Conservation (phyloP, 345 rosid genomes). For the Hevea brasiliensis region DNA sequence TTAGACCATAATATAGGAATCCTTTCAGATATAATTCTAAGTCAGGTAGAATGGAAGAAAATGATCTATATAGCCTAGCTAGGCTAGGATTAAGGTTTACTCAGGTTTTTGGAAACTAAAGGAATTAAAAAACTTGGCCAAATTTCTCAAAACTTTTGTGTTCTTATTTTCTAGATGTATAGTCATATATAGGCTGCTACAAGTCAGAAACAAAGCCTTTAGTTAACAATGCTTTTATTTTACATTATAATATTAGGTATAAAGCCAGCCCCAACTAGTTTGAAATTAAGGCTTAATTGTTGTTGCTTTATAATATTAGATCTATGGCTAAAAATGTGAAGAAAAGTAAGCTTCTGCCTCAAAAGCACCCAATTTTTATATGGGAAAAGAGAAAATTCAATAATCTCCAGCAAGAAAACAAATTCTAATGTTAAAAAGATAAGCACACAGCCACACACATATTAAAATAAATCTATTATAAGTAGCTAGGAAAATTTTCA, state of each 20-base stretch:
- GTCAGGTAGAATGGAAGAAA: no score
- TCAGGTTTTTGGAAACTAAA: background rate
- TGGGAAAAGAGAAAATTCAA: background rate
- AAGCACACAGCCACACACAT: background rate
- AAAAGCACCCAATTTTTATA: background rate
- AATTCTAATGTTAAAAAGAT: background rate
- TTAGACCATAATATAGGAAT: no score
- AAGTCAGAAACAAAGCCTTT: background rate
- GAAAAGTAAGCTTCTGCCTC: slow-evolving; percentile 1
- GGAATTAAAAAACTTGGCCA: background rate
- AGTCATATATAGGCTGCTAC: background rate
- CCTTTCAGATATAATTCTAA: background rate
- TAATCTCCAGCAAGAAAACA: background rate
- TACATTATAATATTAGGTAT: no score
- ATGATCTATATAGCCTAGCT: no score
- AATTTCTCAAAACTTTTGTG: background rate
- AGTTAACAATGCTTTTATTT: background rate
- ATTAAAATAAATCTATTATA: background rate
- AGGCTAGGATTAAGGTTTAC: no score
- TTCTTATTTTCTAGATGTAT: background rate
- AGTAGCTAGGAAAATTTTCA: background rate
- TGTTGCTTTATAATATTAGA: no score
- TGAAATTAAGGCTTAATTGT: no score
- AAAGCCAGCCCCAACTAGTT: no score
- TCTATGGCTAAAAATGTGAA: background rate